Base-by-base conservation (phyloP, 2,329 filamentous ascomycete species). In the Zelopaecilomyces penicillatus region DNA sequence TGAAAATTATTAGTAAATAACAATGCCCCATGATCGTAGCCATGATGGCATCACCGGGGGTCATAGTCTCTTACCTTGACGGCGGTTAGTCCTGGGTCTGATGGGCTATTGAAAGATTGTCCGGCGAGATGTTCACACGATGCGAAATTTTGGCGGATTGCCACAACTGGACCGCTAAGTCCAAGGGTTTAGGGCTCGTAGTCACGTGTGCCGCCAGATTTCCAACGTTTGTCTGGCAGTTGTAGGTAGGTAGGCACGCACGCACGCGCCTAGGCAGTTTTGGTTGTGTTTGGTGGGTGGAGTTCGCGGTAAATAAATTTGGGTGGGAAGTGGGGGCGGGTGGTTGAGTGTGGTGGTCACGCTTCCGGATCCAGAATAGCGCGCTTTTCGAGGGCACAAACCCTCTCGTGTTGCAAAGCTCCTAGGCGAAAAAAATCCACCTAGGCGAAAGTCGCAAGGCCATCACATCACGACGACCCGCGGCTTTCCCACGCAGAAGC, bases 11-110 rank as follows among this genome's bases (percentile, higher is more conserved):
- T 56, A 66, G 63, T 52, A 51, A 51, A 43, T 38, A 19, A 19
- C 19, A 19, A 19, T 19, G 19, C 19, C 19, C 19, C 19, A 19
- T 19, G 19, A 19, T 19, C 19, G 19, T 19, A 19, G 19, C 19
- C 19, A 19, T 19, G 19, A 19, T 19, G 19, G 19, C 19, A 19
- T 19, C 19, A 19, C 19, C 19, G 19, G 19, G 19, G 19, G 19
- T 19, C 19, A 19, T 19, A 30, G 39, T 28, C 41, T 42, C 50
- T 41, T 64, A 69, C 66, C 66, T 67, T 69, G 64, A 65, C 65
- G 63, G 62, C 60, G 59, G 55, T 65, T 58, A 57, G 58, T 60
- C 57, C 19, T 57, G 53, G 54, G 54, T 57, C 54, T 55, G 56
- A 58, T 64, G 58, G 57, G 46, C 46, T 48, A 41, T 59, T 61